Base-by-base conservation (phyloP, 108 stramenopile species). In the Aurantiochytrium sp. region DNA sequence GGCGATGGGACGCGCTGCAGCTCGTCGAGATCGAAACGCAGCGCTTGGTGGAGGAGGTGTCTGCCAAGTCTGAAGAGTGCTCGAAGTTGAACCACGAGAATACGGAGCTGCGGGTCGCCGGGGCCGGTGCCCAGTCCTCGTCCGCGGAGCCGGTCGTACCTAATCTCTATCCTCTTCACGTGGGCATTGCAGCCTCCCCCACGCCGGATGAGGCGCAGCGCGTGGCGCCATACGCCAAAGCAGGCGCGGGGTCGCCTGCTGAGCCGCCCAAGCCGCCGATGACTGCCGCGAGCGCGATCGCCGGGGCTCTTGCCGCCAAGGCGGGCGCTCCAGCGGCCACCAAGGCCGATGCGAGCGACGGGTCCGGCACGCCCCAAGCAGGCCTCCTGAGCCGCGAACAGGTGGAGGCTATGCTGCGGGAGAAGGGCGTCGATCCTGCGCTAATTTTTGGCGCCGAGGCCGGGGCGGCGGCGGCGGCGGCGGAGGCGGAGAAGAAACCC, bases 41-140 rank as follows among this genome's bases (percentile, higher is more conserved):
- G 30, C 39, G 45, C 6, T 24, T 81, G 0, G 73, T 2, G 24
- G 73, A 81, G 24, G 73, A 81, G 73, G 45, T 81, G 0, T 81
- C 73, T 81, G 12, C 73, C 24, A 81, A 81, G 45, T n/a, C n/a
- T 12, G 73, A 2, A 42, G 73, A 81, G 73, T 81, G 73, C 39
- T 6, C 39, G 21, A 81, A 48, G 39, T 48, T 81, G 39, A 48
- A 48, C 12, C 21, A 81, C n/a, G 73, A 81, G 2, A 81, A 81
- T 48, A 48, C 45, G 36, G 3, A 6, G 6, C 45, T 81, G 6
- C 39, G 73, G 12, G 73, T 81, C 19, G 19, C 8, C 6, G 19
- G 30, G 15, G 73, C 73, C 17, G 27, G 30, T 81, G 73, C 6
- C 31, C 68, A 68, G n/a, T n/a, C n/a, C n/a, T n/a, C n/a, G n/a